Evolutionary conservation across 2,329 filamentous ascomycete species (phyloP).

Genomic region (Colletotrichum destructivum): DNA sequence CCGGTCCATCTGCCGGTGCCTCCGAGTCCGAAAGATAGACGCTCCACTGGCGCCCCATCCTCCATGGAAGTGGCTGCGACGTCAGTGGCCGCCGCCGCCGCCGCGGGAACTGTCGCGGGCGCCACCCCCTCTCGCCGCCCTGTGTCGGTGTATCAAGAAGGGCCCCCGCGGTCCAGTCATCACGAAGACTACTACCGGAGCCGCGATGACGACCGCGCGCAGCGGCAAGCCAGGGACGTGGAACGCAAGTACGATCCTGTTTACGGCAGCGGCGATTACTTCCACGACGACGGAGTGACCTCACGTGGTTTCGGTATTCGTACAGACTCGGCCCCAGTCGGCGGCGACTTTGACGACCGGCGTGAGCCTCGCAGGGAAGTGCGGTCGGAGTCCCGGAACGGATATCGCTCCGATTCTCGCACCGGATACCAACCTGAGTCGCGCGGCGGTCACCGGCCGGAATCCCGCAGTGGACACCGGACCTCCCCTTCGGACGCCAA

Average conservation of each 20-base stretch:
- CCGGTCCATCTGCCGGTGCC: conserved; percentile 51
- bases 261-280: conserved; percentile 53
- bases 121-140: conserved; percentile 55
- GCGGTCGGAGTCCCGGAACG: conserved; percentile 47
- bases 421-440: conserved; percentile 56
- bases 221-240: conserved; percentile 59
- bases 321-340: conserved; percentile 54
- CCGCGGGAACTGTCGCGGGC: conserved; percentile 46
- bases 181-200: conserved; percentile 65
- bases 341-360: conserved; percentile 58
- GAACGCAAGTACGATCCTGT: conserved; percentile 53
- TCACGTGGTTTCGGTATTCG: conserved; percentile 69
- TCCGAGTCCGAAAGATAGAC: conserved; percentile 53
- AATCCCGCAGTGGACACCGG: conserved; percentile 39
- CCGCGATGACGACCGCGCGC: conserved; percentile 63
- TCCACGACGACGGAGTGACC: conserved; percentile 63
- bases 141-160: conserved; percentile 69
- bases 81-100: conserved; percentile 23
- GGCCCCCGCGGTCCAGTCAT: conserved; percentile 58
- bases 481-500: conserved; percentile 38
- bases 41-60: conserved; percentile 28
- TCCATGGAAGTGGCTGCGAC: conserved; percentile 33
- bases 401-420: conserved; percentile 48
- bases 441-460: conserved; percentile 44
- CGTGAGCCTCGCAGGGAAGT: conserved; percentile 53